Base-by-base conservation (phyloP, 2,329 filamentous ascomycete species). In the Pestalotiopsis sp. region DNA sequence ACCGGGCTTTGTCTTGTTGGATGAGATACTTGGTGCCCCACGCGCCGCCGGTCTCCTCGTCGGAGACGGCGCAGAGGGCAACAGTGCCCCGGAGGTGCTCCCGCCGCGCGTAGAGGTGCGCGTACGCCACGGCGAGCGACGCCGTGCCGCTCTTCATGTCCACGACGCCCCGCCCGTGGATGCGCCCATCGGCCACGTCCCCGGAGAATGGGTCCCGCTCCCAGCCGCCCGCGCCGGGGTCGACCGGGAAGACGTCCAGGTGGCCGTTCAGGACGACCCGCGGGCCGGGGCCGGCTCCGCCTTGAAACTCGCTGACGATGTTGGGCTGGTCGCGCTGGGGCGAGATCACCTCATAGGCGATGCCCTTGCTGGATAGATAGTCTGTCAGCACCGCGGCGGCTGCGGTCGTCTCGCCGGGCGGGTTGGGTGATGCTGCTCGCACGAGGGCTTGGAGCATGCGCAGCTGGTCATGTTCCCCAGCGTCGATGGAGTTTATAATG, bases 71-170 rank as follows among this genome's bases (percentile, higher is more conserved):
- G 24, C 60, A 63, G 9, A 63, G 7, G 14, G 60, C 38, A n/a
- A 63, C 39, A n/a, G 6, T 63, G 5, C 60, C 60, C 20, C 48
- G 44, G 20, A 63, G 39, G 11, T 44, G 22, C 13, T 52, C 38
- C 17, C 60, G 44, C 24, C 10, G 39, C 13, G 48, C 38, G 22
- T 26, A 63, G 38, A 63, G 60, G 17, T 63, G 20, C 11, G 38
- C 38, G 26, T 63, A 63, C 4, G 60, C 60, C 14, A 63, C 26
- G 7, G 48, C 20, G 13, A 63, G 38, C 2, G 60, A 63, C 5
- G 60, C 60, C 9, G 39, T 63, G 39, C 60, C 60, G 22, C 35
- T 40, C 60, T 63, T 63, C 60, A 63, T 63, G 24, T 63, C 60
- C 1, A 63, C 60, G 14, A 63, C 60, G 35, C 60, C 60, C 24